Base-by-base conservation (phyloP, 2,329 filamentous ascomycete species). In the Juglanconis oblonga region DNA sequence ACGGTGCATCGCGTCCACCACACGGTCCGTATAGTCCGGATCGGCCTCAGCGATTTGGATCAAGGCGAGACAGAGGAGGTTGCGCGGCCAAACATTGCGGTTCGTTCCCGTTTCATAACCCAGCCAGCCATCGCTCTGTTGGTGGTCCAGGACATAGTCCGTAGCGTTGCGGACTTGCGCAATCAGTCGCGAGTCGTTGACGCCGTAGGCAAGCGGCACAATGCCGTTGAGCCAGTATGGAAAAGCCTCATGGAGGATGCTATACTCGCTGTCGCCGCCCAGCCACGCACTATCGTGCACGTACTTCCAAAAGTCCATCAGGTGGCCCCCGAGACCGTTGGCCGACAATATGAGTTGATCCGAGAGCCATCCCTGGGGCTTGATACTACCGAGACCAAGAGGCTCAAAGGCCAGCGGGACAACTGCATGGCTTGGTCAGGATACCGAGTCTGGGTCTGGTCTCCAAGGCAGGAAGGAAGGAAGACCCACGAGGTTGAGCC, bases 191-290 rank as follows among this genome's bases (percentile, higher is more conserved):
- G 70, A 64, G 66, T 85, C 78, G 54, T 81, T 73, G 4, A 82
- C 68, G 0, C 70, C 70, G 62, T 81, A 86, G 1, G 83, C 81
- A 31, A 86, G 73, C 17, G 83, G 81, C 2, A 86, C 82, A 1
- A 85, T 72, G 4, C 77, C 80, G 64, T 86, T 85, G 66, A 84
- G 81, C 80, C 82, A 86, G 67, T 85, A 85, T 0, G 82, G 81
- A 32, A 79, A 76, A 1, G 77, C 80, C 70, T 86, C 83, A 64
- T 84, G 77, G 2, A 85, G 71, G 29, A 70, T 70, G 11, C 76
- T 81, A 65, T 86, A 86, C 64, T 85, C 81, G 3, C 72, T 67
- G 36, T 72, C 65, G 5, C 81, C 81, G 3, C 81, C 82, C 2
- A 82, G 67, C 81, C 82, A 87, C 14, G 72, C 71, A 4, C 76